A percentile compares a stretch with the other conserved stretches of the same genome.
phyloP scores from a whole-genome alignment of 2,329 filamentous ascomycete species.

The Paraphaeosphaeria minitans region DNA sequence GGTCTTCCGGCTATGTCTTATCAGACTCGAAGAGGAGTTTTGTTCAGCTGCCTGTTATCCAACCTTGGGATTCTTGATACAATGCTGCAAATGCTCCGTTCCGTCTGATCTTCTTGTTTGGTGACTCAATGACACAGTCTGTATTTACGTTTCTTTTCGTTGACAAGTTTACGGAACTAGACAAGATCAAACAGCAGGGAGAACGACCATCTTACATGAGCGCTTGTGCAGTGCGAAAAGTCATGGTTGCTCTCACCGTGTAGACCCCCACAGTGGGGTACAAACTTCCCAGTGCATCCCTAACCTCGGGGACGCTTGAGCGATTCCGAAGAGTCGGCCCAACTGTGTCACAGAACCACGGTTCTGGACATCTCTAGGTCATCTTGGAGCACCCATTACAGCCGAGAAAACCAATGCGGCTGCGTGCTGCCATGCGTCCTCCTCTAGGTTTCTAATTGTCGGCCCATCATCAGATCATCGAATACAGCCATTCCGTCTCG shows the following conservation, averaged over 20 bases:
- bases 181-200: neutral
- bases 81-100: neutral
- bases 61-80: neutral
- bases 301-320: neutral
- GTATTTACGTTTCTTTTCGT: neutral
- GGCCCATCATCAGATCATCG: too few species aligned
- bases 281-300: neutral
- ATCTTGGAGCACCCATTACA: too few species aligned
- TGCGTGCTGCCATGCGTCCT: too few species aligned
- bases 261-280: slow-evolving; percentile 3
- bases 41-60: neutral
- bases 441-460: neutral
- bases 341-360: neutral
- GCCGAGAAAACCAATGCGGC: too few species aligned
- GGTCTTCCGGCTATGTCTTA: neutral
- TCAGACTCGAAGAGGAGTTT: neutral
- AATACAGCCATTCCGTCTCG: too few species aligned
- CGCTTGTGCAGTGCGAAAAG: neutral
- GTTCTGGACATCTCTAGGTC: neutral
- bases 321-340: neutral
- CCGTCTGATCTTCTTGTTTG: neutral
- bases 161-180: neutral
- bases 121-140: neutral
- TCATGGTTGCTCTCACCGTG: neutral
- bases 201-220: neutral